Percentiles rank a stretch among this genome's conserved stretches.
Conservation (phyloP, 192 early-diverging fungal species). For the Rhizophagus clarus region DNA sequence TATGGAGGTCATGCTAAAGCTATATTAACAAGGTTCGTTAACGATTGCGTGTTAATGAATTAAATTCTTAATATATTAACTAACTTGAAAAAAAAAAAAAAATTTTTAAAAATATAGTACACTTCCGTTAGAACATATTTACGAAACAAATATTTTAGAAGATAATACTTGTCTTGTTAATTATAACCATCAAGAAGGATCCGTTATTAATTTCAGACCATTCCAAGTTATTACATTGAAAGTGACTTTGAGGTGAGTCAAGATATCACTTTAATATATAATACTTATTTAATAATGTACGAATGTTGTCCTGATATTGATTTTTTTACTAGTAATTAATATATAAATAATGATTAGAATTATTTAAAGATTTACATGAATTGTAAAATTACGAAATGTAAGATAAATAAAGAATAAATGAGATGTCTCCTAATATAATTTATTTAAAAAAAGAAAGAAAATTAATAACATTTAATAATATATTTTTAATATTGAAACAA, state of each 20-base stretch:
- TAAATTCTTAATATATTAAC: conserved; percentile 4
- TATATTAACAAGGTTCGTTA: conserved; percentile 47
- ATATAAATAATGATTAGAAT: background rate
- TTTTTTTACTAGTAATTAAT: background rate
- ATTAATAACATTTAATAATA: too few relatives aligned
- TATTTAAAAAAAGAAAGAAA: too few relatives aligned
- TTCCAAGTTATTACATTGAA: conserved; percentile 71
- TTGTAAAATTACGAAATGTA: too few relatives aligned
- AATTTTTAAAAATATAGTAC: conserved; percentile 43
- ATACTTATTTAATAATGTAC: background rate
- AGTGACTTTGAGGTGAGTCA: conserved; percentile 34
- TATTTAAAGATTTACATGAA: background rate
- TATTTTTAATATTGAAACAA: too few relatives aligned
- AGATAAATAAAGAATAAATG: too few relatives aligned
- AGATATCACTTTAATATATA: background rate
- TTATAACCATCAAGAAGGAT: conserved; percentile 38
- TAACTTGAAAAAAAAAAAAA: background rate
- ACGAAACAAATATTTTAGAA: conserved; percentile 80
- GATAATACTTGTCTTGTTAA: conserved; percentile 51
- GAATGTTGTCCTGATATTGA: background rate
- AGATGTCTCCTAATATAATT: too few relatives aligned
- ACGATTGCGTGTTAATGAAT: background rate
- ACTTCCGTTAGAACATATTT: conserved; percentile 51
- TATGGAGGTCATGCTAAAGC: conserved; percentile 81
- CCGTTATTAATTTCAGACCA: conserved; percentile 55